phyloP scores from a whole-genome alignment of 2,329 filamentous ascomycete genomes.

The Xylaria polymorpha region DNA sequence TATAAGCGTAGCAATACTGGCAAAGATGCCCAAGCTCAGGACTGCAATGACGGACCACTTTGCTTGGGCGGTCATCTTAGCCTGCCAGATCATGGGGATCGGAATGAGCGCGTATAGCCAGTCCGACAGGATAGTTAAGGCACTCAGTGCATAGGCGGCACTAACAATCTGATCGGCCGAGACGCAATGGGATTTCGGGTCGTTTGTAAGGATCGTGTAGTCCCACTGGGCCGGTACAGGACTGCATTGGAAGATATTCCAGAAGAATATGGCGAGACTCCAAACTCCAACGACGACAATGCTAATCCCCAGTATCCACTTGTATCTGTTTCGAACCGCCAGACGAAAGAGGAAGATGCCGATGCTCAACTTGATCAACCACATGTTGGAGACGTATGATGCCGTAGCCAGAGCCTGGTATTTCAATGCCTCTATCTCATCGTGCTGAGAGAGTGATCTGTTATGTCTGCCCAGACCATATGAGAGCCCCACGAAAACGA shows the following conservation, averaged over 20 bases:
- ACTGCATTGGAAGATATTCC: conserved; percentile 60
- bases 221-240: conserved; percentile 66
- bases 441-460: conserved; percentile 53
- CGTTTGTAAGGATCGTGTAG: conserved; percentile 55
- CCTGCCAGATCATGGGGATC: conserved; percentile 65
- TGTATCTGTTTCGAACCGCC: conserved; percentile 59
- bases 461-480: conserved; percentile 62
- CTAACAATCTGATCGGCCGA: conserved; percentile 57
- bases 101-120: conserved; percentile 66
- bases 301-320: conserved; percentile 59
- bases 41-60: conserved; percentile 64
- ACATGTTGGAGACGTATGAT: conserved; percentile 64
- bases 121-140: conserved; percentile 65
- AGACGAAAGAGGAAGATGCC: conserved; percentile 64
- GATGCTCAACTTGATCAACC: conserved; percentile 68
- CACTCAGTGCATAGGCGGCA: conserved; percentile 64
- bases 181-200: conserved; percentile 56
- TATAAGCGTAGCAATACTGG: conserved; percentile 65
- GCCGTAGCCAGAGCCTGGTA: conserved; percentile 64
- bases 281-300: conserved; percentile 60
- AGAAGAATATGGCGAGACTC: conserved; percentile 62
- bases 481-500: conserved; percentile 58
- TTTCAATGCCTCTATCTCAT: conserved; percentile 61
- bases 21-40: conserved; percentile 64
- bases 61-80: conserved; percentile 64